phyloP scores from a whole-genome alignment of 179 eudicot species.

The Carnegiea gigantea region DNA sequence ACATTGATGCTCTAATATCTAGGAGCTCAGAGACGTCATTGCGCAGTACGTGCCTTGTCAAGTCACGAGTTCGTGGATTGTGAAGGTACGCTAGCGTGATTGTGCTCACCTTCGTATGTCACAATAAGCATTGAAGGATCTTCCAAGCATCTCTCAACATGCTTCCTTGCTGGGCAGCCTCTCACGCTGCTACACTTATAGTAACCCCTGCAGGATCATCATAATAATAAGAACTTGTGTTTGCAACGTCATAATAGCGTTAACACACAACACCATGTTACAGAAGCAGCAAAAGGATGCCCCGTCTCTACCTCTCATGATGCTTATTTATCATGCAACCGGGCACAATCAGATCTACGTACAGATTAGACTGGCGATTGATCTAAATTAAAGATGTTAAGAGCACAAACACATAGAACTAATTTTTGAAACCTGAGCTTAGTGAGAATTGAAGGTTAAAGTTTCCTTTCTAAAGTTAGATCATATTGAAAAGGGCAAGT shows the following conservation, averaged over 20 bases:
- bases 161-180: slow-evolving; percentile 57
- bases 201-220: slow-evolving; percentile 56
- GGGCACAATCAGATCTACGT: background rate
- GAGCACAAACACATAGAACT: background rate
- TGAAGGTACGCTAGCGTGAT: slow-evolving; percentile 47
- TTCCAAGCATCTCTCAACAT: slow-evolving; percentile 50
- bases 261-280: background rate
- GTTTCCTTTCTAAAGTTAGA: slow-evolving; percentile 6
- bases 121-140: slow-evolving; percentile 53
- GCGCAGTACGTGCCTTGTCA: background rate
- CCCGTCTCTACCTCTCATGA: background rate
- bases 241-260: background rate
- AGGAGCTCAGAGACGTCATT: background rate
- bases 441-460: background rate
- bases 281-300: too few relatives aligned
- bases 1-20: background rate
- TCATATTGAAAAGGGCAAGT: slow-evolving; percentile 2
- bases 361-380: background rate
- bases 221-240: slow-evolving; percentile 9
- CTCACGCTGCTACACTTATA: slow-evolving; percentile 54
- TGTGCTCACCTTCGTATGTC: slow-evolving; percentile 53
- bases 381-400: background rate
- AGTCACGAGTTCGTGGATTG: slow-evolving; percentile 49
- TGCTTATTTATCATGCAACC: background rate
- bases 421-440: background rate